Evolutionary conservation across 2,329 filamentous ascomycete species (phyloP), one percentile per base, ranked within the genome.

Genomic region (Lomentospora prolificans): DNA sequence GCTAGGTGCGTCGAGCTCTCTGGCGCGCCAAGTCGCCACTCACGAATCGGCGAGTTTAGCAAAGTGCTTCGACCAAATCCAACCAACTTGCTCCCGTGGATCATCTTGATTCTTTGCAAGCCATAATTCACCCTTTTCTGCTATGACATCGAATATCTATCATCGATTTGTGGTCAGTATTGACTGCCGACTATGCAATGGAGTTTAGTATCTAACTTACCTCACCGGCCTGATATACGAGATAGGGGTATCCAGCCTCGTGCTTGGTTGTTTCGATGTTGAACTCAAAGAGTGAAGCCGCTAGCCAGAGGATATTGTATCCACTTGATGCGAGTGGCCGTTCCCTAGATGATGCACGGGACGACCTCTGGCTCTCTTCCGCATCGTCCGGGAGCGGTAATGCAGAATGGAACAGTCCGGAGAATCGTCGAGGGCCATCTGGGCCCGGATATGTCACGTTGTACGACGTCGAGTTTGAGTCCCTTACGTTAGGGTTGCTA

Each of bases 61-160:
- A 76, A 99, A 99, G 73, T 99, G 94, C 70, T 96, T 96, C 64
- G 91, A 95, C 94, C 94, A 99, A 64, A 99, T 96, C 94, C 94
- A 99, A 53, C 94, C 94, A 31, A 97, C 85, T 61, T 84, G 79
- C 61, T 87, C 81, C 9, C 75, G 78, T 1, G 83, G 75, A 69
- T 99, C 94, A 66, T 99, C 94, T 72, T 99, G 94, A 67, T 99
- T 99, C 70, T 90, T 90, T 55, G 94, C 94, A 57, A 99, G 82
- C 94, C 94, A 99, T 51, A 97, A 79, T 74, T 99, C 94, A 60
- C 94, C 94, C 69, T 96, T 96, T 70, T 96, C 91, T 28, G 87
- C 94, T 66, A 99, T 90, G 55, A 99, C 87, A 72, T 92, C 88
- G 65, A 92, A 92, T 60, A 92, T 89, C 81, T 86, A 56, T 8